These are phyloP conservation scores for Fusarium mangiferae DNA, from an alignment of 2,329 filamentous ascomycete genomes.

Conservation along the genomic window DNA sequence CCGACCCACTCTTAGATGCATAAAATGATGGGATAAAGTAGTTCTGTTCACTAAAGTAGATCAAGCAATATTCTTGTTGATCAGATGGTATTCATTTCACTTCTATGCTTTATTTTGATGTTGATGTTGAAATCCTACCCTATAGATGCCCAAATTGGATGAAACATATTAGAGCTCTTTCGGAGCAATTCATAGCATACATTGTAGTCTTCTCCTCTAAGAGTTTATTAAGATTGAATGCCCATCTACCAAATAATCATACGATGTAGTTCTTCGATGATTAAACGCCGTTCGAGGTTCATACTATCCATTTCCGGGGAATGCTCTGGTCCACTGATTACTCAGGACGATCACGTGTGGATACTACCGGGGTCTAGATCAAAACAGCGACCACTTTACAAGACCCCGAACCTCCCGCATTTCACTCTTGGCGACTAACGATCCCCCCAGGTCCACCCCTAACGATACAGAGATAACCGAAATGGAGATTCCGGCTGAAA, in stretches of 20 bases:
- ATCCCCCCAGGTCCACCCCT: background rate
- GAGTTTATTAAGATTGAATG: fast-evolving
- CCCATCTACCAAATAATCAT: too few relatives aligned
- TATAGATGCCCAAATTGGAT: too few relatives aligned
- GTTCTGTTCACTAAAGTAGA: too few relatives aligned
- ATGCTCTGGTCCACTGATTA: background rate
- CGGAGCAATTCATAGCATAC: background rate
- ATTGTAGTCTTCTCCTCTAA: background rate
- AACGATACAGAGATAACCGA: background rate
- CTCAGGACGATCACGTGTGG: constrained; percentile 1
- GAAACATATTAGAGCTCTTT: background rate
- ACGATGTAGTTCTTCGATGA: background rate
- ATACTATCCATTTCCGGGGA: background rate
- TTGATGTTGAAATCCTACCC: fast-evolving
- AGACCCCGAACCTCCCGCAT: constrained; percentile 3
- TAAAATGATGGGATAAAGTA: fast-evolving
- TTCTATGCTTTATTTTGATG: too few relatives aligned
- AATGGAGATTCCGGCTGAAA: constrained; percentile 2
- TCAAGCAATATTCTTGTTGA: background rate
- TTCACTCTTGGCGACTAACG: background rate
- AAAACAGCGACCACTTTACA: constrained; percentile 18
- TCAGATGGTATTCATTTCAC: background rate
- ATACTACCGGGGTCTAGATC: constrained; percentile 3
- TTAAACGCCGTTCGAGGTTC: background rate
- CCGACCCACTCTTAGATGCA: fast-evolving